phyloP scores from a whole-genome alignment of 768 basidiomycete species.

The Boletus rubescentipes region DNA sequence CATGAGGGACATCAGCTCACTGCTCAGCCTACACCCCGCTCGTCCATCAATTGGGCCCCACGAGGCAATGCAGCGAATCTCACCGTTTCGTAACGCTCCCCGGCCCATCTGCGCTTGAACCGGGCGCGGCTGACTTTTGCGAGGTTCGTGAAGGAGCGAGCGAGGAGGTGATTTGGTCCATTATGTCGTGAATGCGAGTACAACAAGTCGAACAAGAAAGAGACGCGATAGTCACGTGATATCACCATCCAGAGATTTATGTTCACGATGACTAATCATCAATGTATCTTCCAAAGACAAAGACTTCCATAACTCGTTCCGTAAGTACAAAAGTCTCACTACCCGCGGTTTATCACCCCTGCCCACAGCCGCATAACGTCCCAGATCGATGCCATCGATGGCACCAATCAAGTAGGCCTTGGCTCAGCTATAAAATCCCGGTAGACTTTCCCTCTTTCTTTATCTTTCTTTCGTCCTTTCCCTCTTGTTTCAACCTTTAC shows the following conservation, averaged over 20 bases:
- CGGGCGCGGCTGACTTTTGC: conserved; percentile 55
- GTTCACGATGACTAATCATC: neutral
- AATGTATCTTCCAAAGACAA: neutral
- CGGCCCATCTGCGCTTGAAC: conserved; percentile 53
- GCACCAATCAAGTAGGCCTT: neutral
- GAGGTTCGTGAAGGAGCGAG: conserved; percentile 57
- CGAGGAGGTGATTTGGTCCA: conserved; percentile 73
- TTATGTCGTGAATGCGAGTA: conserved; percentile 30
- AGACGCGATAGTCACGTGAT: conserved; percentile 36
- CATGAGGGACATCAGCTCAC: conserved; percentile 88
- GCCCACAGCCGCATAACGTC: too few relatives aligned
- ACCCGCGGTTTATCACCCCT: too few relatives aligned
- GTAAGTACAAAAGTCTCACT: too few relatives aligned
- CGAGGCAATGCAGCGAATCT: neutral
- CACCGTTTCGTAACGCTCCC: conserved; percentile 87
- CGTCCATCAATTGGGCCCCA: conserved; percentile 2
- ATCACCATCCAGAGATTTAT: neutral
- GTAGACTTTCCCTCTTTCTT: neutral
- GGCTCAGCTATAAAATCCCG: conserved; percentile 1
- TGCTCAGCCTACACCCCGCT: conserved; percentile 55
- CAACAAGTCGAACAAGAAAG: conserved; percentile 5
- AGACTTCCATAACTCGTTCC: too few relatives aligned
- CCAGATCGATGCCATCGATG: neutral
- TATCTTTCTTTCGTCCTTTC: neutral
- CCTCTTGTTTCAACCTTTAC: neutral